Evolutionary conservation across 2,329 filamentous ascomycete species (phyloP).

Genomic region (Aspergillus latus): DNA sequence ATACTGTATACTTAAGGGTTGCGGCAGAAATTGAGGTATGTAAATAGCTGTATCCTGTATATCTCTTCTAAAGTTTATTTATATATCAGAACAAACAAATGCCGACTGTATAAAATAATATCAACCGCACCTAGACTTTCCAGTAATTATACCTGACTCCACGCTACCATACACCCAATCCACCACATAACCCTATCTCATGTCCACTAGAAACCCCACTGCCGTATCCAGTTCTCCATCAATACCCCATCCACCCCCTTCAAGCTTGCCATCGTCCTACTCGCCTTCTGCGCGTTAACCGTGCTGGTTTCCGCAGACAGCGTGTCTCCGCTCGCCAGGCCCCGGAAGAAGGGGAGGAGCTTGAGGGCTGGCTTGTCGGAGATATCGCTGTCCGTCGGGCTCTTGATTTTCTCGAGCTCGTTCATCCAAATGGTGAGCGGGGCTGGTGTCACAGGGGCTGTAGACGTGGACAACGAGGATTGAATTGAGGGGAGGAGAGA

Average conservation of each 20-base stretch:
- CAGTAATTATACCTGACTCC: too few species aligned
- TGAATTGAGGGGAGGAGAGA: constrained; percentile 44
- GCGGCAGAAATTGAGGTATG: too few species aligned
- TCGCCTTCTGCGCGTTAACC: not conserved
- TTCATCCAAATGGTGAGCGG: not conserved
- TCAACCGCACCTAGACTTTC: too few species aligned
- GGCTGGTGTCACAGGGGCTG: constrained; percentile 19
- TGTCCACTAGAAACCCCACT: not conserved
- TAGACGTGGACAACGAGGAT: constrained; percentile 37
- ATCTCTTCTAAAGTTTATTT: too few species aligned
- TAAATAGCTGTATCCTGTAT: too few species aligned
- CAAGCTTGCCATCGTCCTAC: not conserved
- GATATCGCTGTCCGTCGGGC: constrained; percentile 37
- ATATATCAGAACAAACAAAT: too few species aligned
- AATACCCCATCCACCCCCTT: not conserved
- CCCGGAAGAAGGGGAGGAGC: constrained; percentile 52
- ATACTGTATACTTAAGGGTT: too few species aligned
- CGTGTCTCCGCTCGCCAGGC: constrained; percentile 24
- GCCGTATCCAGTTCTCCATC: not conserved
- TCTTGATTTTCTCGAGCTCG: not conserved
- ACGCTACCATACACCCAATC: too few species aligned
- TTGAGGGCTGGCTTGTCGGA: constrained; percentile 53
- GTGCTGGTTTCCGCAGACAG: not conserved
- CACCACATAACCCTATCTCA: not conserved
- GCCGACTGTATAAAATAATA: too few species aligned